phyloP scores from a whole-genome alignment of 345 rosid genomes.

The Mallotus nudiflorus region DNA sequence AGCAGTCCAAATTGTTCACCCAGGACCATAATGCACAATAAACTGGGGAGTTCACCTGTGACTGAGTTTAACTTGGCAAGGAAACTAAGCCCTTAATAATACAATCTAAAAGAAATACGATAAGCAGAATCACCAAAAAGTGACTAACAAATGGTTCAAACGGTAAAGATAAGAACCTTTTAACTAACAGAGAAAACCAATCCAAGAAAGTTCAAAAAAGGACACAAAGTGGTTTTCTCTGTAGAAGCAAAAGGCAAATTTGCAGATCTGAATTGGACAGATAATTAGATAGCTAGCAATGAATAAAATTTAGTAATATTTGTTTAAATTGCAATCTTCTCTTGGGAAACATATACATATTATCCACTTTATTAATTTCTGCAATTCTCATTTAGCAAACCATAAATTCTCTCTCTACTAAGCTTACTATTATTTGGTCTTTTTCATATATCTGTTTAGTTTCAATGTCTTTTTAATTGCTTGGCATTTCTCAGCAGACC shows the following conservation, averaged over 20 bases:
- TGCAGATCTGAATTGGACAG: background rate
- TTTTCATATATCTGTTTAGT: background rate
- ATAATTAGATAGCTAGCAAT: background rate
- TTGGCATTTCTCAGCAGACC: slow-evolving; percentile 7
- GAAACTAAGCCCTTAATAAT: background rate
- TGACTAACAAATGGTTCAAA: background rate
- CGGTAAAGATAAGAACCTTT: background rate
- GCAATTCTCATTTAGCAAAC: background rate
- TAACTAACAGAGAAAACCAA: background rate
- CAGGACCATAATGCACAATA: background rate
- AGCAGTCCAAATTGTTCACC: background rate
- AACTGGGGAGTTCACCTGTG: background rate
- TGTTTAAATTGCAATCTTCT: too few species aligned
- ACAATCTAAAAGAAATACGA: background rate
- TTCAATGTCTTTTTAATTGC: background rate
- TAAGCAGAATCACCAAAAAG: background rate
- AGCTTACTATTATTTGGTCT: background rate
- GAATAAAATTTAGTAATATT: background rate
- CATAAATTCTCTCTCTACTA: background rate
- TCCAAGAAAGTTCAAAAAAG: background rate
- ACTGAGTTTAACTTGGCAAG: background rate
- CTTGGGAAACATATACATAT: too few species aligned
- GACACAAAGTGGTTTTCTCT: background rate
- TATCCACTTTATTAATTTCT: background rate
- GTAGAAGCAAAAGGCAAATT: background rate